Base-by-base conservation (phyloP, 495 filamentous ascomycete genomes). In the Aspergillus biplanus region DNA sequence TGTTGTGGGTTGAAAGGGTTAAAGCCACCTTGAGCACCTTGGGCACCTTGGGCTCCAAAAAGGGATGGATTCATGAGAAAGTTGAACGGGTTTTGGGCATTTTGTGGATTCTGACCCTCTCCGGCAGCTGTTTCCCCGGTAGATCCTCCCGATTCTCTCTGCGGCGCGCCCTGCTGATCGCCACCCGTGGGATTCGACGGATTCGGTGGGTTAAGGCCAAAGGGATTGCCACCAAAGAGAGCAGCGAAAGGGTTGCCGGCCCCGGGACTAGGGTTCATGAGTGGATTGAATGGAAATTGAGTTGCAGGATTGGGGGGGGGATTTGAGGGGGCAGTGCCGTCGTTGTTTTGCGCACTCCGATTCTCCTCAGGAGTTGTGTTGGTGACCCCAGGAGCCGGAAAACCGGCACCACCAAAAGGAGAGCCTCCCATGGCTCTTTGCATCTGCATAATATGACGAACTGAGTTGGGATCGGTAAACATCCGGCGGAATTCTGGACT, bases 391-490 rank as follows among this genome's bases (percentile, higher is more conserved):
- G 96, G 95, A 35, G 92, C 93, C 6, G 96, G 93, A 69, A 99
- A 97, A 16, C 87, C 67, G 31, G 70, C 75, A 55, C 80, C 76
- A 53, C 79, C 83, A 61, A 76, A 67, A 18, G 79, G 83, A 54
- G 73, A 74, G 31, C 87, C 88, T 54, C 86, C 83, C 80, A 95
- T 85, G 34, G 82, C 80, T 61, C 90, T 82, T 65, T 91, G 88
- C 85, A 98, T 88, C 59, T 90, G 86, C 47, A 90, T 82, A 64
- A 92, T 91, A 66, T 89, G 85, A 46, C 94, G 84, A 27, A 98
- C 80, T 31, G 89, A 86, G 15, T 90, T 87, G 32, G 96, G 96
- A 68, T 96, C 92, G n/a, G 93, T 94, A 84, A 99, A 88, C 92
- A 98, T 96, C 18, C 90, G 84, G 62, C 96, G 86, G 71, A 97